Evolutionary conservation across 2,329 filamentous ascomycete genomes (phyloP).

Genomic region (Colletotrichum cordylinicola): DNA sequence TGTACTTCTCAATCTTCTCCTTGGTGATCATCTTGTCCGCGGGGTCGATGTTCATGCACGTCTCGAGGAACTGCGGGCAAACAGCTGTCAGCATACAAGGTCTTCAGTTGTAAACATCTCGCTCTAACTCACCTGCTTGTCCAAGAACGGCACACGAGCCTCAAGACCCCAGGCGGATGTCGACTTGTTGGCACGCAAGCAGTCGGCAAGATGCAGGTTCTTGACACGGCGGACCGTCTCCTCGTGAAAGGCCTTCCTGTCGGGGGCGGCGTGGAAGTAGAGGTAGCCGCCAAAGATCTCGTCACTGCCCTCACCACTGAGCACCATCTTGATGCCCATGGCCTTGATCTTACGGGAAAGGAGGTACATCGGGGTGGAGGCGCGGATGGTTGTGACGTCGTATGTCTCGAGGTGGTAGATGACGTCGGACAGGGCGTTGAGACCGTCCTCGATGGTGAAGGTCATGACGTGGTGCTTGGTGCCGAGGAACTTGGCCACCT

Average conservation of each 20-base stretch:
- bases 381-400: constrained; percentile 97
- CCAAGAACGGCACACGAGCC: constrained; percentile 95
- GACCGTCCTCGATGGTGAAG: constrained; percentile 95
- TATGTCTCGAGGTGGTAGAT: constrained; percentile 98
- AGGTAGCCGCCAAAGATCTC: constrained; percentile 99
- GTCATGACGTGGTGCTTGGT: constrained; percentile 99
- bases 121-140: constrained; percentile 73
- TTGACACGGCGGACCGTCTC: constrained; percentile 95
- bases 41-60: constrained; percentile 92
- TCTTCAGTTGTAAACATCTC: neutral
- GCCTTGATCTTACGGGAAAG: constrained; percentile 99
- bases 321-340: constrained; percentile 99
- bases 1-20: constrained; percentile 94
- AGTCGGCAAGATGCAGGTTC: constrained; percentile 96
- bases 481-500: constrained; percentile 95
- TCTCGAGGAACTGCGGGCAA: constrained; percentile 77
- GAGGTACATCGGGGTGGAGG: constrained; percentile 98
- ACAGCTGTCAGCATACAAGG: neutral
- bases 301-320: constrained; percentile 95
- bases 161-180: constrained; percentile 98
- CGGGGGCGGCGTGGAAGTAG: constrained; percentile 95
- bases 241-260: constrained; percentile 91
- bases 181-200: constrained; percentile 97
- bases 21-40: constrained; percentile 94
- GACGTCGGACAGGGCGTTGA: constrained; percentile 95